Conservation (phyloP, 192 early-diverging fungal genomes). For the Linderina pennispora region DNA sequence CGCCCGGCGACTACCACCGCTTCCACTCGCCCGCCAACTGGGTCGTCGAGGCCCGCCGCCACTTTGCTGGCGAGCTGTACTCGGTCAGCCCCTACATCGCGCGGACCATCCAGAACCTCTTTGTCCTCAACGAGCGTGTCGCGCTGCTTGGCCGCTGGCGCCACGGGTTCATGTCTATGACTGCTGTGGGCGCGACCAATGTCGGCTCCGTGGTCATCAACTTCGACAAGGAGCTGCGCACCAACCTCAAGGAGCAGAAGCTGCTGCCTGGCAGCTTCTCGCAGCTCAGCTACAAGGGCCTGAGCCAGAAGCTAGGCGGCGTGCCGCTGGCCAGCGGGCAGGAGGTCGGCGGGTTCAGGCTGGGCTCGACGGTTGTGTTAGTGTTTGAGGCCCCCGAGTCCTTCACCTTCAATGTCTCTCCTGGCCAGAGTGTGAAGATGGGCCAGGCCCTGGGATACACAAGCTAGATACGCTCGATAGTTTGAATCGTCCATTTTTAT, state of each 20-base stretch:
- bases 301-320: constrained; percentile 55
- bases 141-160: constrained; percentile 88
- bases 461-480: too few relatives aligned
- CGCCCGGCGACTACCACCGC: constrained; percentile 98
- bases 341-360: constrained; percentile 91
- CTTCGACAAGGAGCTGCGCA: constrained; percentile 78
- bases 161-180: constrained; percentile 94
- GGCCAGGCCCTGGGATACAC: constrained; percentile 70
- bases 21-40: constrained; percentile 98
- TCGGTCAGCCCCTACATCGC: constrained; percentile 93
- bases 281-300: constrained; percentile 64
- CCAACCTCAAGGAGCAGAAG: constrained; percentile 54
- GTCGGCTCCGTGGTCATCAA: constrained; percentile 94
- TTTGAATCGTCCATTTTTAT: too few relatives aligned
- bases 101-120: constrained; percentile 76
- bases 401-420: constrained; percentile 70
- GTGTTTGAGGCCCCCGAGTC: constrained; percentile 91
- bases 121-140: constrained; percentile 96
- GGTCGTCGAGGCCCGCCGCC: constrained; percentile 79
- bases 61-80: constrained; percentile 94
- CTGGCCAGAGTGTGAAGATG: constrained; percentile 72
- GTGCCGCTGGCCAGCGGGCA: constrained; percentile 70
- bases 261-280: constrained; percentile 65
- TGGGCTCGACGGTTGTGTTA: constrained; percentile 93
- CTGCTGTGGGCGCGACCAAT: constrained; percentile 96